Base-by-base conservation (phyloP, 2,329 filamentous ascomycete species). In the Exophiala viscosa region DNA sequence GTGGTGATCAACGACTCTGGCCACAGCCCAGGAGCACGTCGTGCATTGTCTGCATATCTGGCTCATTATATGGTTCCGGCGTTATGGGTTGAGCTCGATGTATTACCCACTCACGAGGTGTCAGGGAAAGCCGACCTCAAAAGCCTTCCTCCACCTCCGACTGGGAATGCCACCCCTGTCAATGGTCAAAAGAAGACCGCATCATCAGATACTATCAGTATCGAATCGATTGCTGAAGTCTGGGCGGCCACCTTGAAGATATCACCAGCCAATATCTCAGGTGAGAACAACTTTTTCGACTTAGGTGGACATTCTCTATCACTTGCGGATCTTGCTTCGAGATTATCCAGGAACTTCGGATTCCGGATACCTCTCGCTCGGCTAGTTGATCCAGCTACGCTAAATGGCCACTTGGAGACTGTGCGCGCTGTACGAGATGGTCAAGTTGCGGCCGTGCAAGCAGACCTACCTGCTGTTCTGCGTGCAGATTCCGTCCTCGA, bases 51-150 rank as follows among this genome's bases (percentile, higher is more conserved):
- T 1, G 73, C 79, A 13, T 82, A 83, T 57, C 76, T 92, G 28
- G 88, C 88, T 1, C 86, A 88, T 57, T 92, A 92, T 69, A 91
- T 92, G 88, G 85, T 92, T 48, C 88, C 88, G 0, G 78, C 85
- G 1, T 69, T 90, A 2, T 92, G 88, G 88, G 83, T 91, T 34
- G 81, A 86, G 63, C 70, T 91, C 31, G 79, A 85, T 2, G 78
- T 80, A 55, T 70, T 92, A 4, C 88, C 88, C 0, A 90, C 87
- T 0, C 84, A 90, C 61, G 83, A 82, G 45, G 88, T 92, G 1
- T 91, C 87, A 11, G 88, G 88, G 15, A 92, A 92, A 70, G 82
- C 84, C 15, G 85, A 92, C 62, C 74, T 87, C 50, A 88, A 88
- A 67, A 76, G 79, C 10, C 76, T 92, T 11, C 88, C 88, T 23